Conservation (phyloP, 371 early-diverging fungal species). For the Mucor saturninus region DNA sequence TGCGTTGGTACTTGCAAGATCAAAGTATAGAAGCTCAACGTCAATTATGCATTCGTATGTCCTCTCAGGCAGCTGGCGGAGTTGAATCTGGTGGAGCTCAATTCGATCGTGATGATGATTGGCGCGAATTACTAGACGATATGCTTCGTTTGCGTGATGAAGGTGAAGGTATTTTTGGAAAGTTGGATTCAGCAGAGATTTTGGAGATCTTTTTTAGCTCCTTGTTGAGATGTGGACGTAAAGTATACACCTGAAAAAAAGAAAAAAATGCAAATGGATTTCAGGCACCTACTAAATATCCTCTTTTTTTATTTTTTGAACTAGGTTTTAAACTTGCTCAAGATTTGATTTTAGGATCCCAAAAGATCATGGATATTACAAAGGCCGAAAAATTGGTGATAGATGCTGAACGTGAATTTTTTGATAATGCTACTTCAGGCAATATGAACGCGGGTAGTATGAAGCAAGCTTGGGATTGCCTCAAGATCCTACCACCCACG, state of each 20-base stretch:
- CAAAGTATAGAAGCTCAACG: slow-evolving; percentile 57
- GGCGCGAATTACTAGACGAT: slow-evolving; percentile 71
- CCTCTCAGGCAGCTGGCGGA: slow-evolving; percentile 66
- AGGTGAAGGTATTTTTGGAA: slow-evolving; percentile 61
- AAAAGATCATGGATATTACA: slow-evolving; percentile 56
- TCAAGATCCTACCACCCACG: slow-evolving; percentile 68
- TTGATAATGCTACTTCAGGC: slow-evolving; percentile 77
- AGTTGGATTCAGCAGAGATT: slow-evolving; percentile 61
- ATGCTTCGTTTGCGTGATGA: slow-evolving; percentile 63
- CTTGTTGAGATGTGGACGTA: slow-evolving; percentile 74
- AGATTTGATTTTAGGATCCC: slow-evolving; percentile 60
- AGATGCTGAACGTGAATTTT: slow-evolving; percentile 76
- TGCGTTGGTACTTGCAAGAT: slow-evolving; percentile 63
- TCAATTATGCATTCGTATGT: slow-evolving; percentile 68
- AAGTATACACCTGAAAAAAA: slow-evolving; percentile 22
- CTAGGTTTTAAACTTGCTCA: slow-evolving; percentile 70
- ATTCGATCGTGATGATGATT: slow-evolving; percentile 72
- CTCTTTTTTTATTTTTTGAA: not conserved
- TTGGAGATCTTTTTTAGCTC: slow-evolving; percentile 70
- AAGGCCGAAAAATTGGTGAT: slow-evolving; percentile 69
- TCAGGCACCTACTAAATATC: too few relatives aligned
- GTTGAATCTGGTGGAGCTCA: slow-evolving; percentile 59
- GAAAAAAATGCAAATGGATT: too few relatives aligned
- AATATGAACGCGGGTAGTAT: slow-evolving; percentile 70
- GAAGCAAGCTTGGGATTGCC: slow-evolving; percentile 78